Percentiles rank a stretch among this genome's conserved stretches.
Conservation (phyloP, 495 filamentous ascomycete species). For the Daldinia caldariorum region DNA sequence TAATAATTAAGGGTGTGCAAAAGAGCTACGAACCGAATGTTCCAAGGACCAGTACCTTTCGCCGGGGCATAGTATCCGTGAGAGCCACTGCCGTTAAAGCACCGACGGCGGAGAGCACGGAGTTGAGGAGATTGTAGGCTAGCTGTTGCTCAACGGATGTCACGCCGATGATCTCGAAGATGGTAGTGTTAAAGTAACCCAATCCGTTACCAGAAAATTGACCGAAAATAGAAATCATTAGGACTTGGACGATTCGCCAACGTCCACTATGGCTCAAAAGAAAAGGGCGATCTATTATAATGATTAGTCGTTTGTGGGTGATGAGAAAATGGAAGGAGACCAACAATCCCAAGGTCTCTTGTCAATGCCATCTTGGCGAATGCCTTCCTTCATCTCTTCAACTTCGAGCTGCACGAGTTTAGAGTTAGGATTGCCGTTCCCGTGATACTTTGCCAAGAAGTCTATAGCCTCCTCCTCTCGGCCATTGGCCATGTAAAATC, state of each 20-base stretch:
- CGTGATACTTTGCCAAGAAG: conserved; percentile 68
- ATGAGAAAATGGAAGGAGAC: background rate
- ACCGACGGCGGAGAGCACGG: conserved; percentile 56
- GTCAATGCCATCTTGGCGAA: conserved; percentile 64
- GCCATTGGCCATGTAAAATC: conserved; percentile 68
- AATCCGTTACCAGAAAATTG: conserved; percentile 61
- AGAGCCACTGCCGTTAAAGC: conserved; percentile 54
- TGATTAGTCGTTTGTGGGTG: conserved; percentile 10
- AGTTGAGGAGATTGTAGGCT: conserved; percentile 59
- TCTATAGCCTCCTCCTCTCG: conserved; percentile 61
- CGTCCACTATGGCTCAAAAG: conserved; percentile 56
- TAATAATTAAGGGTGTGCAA: background rate
- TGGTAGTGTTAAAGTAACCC: conserved; percentile 47
- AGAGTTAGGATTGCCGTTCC: conserved; percentile 62
- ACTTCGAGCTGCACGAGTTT: conserved; percentile 65
- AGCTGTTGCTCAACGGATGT: conserved; percentile 52
- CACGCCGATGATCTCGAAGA: conserved; percentile 50
- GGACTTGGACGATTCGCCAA: conserved; percentile 58
- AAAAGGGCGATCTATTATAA: conserved; percentile 53
- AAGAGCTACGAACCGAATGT: conserved; percentile 47
- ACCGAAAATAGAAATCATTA: conserved; percentile 64
- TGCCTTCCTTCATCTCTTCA: conserved; percentile 68
- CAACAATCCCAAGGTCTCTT: conserved; percentile 59
- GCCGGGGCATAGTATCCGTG: conserved; percentile 58
- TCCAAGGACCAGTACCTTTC: conserved; percentile 55